Evolutionary conservation across 192 early-diverging fungal genomes (phyloP), one percentile per base, ranked within the genome.

Genomic region (Cetraspora pellucida): DNA sequence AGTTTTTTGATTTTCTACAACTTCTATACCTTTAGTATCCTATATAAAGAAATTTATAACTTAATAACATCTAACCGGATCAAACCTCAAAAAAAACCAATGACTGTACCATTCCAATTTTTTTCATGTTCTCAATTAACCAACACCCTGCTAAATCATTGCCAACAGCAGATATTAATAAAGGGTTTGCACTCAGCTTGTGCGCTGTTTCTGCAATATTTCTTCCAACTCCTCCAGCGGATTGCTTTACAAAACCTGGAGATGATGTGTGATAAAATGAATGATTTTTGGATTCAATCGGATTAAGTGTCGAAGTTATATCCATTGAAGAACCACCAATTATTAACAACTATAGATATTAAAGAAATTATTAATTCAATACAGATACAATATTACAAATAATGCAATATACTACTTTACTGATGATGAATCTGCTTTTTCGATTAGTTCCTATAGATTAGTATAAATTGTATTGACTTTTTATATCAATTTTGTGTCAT

Each of bases 311-410:
- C 10, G 89, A 75, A 8, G 90, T 91, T 14, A 97, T 92, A 81
- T 99, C 97, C 25, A 96, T 80, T 1, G 91, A 93, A n/a, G 89
- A 83, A 0, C 95, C 95, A 25, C 97, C 97, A 44, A 97, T 77
- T 23, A 97, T 92, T 61, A 97, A 80, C 21, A 93, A 88, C 77
- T 91, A 88, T 14, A 10, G 10, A 37, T 37, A 37, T 37, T 37
- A 37, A 1, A 37, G 7, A 7, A 7, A 6, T 37, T 37, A 7
- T 37, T 7, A 37, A 37, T 37, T 37, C 37, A 37, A 37, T 6
- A 37, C 1, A 7, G 37, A 37, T 37, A 37, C 7, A 7, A 37
- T 37, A 37, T 37, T 2, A 37, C 7, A 7, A 37, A 37, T 37
- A 37, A 37, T 37, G 7, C 1, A 37, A 37, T 6, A 37, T n/a